Conservation (phyloP, 106 monocot genomes). For the Xerophyta viscosa region DNA sequence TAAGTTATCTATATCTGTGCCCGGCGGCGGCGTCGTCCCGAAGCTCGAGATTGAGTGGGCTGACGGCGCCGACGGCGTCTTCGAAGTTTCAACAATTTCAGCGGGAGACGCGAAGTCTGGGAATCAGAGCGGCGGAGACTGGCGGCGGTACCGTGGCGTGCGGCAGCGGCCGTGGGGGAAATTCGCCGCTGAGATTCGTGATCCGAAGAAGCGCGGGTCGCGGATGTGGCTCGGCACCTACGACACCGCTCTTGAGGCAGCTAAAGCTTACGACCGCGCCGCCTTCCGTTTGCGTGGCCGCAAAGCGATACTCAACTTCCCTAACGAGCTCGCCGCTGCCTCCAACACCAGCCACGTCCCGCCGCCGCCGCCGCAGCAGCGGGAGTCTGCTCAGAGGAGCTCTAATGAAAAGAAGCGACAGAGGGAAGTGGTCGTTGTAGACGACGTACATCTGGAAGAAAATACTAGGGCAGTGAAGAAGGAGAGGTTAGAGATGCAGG, state of each 20-base stretch:
- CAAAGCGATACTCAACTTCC: constrained; percentile 84
- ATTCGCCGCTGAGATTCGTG: constrained; percentile 37
- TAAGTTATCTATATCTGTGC: background rate
- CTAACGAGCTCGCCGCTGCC: constrained; percentile 42
- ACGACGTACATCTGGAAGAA: background rate
- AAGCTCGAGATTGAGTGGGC: background rate
- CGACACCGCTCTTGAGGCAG: constrained; percentile 67
- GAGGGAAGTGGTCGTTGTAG: constrained; percentile 1
- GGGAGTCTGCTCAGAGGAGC: background rate
- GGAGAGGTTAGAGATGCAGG: constrained; percentile 8
- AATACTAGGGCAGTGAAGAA: constrained; percentile 11
- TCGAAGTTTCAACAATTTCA: background rate
- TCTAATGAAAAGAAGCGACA: constrained; percentile 4
- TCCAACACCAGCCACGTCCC: too few species aligned
- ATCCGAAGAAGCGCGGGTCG: constrained; percentile 53
- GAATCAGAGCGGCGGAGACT: constrained; percentile 1
- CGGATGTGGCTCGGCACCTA: constrained; percentile 75
- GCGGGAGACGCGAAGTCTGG: background rate
- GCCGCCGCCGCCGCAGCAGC: background rate
- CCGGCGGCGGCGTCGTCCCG: background rate
- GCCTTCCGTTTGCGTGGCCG: constrained; percentile 64
- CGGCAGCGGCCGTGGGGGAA: constrained; percentile 44
- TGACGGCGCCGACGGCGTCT: background rate
- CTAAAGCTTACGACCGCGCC: constrained; percentile 66
- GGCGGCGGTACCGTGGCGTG: constrained; percentile 51